Evolutionary conservation across 2,329 filamentous ascomycete species (phyloP), one percentile per base, ranked within the genome.

Genomic region (Hypoxylon sp.): DNA sequence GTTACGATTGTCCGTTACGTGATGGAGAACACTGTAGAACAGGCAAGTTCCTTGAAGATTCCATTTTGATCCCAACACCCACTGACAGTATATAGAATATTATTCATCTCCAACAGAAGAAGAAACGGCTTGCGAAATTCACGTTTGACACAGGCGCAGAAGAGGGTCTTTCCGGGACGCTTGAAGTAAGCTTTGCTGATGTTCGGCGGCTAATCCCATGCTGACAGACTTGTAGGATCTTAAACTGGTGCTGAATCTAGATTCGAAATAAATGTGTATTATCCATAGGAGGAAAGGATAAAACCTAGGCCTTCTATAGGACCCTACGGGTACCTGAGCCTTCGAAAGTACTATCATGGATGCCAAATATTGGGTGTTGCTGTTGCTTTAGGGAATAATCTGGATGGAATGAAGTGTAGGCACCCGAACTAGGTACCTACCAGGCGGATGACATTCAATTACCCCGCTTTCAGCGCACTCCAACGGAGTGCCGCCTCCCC

Each of bases 1-100:
- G 85, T 88, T 0, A 62, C 74, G 0, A 80, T 87, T 0, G 82
- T 78, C 0, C 80, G 84, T 26, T 87, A 87, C 47, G 76, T 85
- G 0, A 79, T 84, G 0, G 72, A 78, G 0, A 56, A 76, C 0
- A 83, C 82, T 0, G 80, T 86, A 0, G 84, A 86, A 68, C 73
- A 81, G 73, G 84, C 85, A 62, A 61, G 77, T 68, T 22, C 17
- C 33, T 37, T 47, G 14, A 37, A n/a, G 14, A 26, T 14, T 0
- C 3, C 17, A 13, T 26, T 50, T 3, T 14, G 2, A n/a, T 22
- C 19, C 13, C 3, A 26, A 63, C 8, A 3, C 4, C 5, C 24
- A 19, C 53, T 59, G 22, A 67, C 42, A 3, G 5, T 46, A 19
- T 11, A 5, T n/a, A 67, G 59, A 63, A 67, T 19, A 63, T 67